Percentiles rank a stretch among this genome's conserved stretches.
Evolutionary conservation across 1,284 basidiomycete genomes (phyloP).

Genomic region (Tylopilus microsporus): DNA sequence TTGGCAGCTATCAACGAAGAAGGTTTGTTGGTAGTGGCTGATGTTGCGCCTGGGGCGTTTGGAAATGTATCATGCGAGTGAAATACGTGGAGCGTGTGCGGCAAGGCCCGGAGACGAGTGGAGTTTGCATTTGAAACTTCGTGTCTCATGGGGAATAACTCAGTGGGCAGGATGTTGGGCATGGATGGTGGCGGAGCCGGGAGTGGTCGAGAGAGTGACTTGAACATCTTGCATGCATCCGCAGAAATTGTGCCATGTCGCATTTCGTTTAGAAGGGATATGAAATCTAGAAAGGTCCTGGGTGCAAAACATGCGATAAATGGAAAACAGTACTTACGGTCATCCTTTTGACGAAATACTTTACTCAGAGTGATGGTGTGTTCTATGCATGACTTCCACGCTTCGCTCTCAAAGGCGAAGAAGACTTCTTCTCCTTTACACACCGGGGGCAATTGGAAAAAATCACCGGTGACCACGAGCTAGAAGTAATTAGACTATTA

Average conservation of each 20-base stretch:
- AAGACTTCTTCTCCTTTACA: conserved; percentile 29
- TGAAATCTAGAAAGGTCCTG: conserved; percentile 44
- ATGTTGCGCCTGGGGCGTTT: neutral
- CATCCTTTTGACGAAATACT: conserved; percentile 64
- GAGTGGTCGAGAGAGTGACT: conserved; percentile 39
- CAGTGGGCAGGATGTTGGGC: conserved; percentile 35
- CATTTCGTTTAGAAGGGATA: conserved; percentile 69
- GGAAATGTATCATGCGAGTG: conserved; percentile 35
- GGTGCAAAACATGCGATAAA: neutral
- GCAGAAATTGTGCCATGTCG: conserved; percentile 49
- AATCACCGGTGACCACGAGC: conserved; percentile 82
- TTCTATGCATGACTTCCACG: conserved; percentile 65
- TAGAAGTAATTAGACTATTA: conserved; percentile 6
- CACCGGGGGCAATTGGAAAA: conserved; percentile 85
- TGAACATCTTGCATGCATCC: conserved; percentile 37
- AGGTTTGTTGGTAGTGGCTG: conserved; percentile 3
- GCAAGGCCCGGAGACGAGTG: conserved; percentile 31
- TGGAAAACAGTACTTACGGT: conserved; percentile 31
- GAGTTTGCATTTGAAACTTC: conserved; percentile 37
- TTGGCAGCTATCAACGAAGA: neutral
- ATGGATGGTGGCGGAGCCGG: conserved; percentile 21
- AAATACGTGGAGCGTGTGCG: conserved; percentile 25
- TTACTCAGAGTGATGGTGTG: conserved; percentile 70
- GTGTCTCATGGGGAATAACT: conserved; percentile 35
- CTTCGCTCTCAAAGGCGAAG: conserved; percentile 76